Evolutionary conservation across 2,329 filamentous ascomycete species (phyloP).

Genomic region (Blastomyces silverae): DNA sequence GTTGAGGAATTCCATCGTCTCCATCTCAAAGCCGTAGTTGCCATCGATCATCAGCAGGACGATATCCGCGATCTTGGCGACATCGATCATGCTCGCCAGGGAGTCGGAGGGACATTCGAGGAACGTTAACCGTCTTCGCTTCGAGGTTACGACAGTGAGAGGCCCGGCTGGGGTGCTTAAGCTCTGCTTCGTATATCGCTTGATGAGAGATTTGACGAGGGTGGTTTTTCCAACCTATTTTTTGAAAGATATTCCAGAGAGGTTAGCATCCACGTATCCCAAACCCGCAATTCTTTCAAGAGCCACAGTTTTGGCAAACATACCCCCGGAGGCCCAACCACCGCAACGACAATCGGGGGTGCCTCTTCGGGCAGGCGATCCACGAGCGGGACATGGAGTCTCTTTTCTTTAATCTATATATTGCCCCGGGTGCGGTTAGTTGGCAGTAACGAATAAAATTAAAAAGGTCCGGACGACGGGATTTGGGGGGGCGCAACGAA

Average conservation of each 20-base stretch:
- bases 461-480: background rate
- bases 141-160: constrained; percentile 92
- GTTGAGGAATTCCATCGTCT: constrained; percentile 99
- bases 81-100: constrained; percentile 91
- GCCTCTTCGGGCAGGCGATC: constrained; percentile 94
- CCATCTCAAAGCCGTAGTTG: constrained; percentile 99
- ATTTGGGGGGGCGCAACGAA: constrained; percentile 27
- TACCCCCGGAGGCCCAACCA: constrained; percentile 90
- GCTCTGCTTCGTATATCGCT: constrained; percentile 92
- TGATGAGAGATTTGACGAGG: constrained; percentile 85
- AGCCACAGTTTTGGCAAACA: constrained; percentile 21
- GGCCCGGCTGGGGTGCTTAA: constrained; percentile 84
- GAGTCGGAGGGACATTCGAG: constrained; percentile 93
- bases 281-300: constrained; percentile 4
- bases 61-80: constrained; percentile 95
- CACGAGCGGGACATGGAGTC: constrained; percentile 91
- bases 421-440: constrained; percentile 15
- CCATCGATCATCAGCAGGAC: constrained; percentile 97
- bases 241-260: constrained; percentile 3
- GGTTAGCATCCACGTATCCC: background rate
- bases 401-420: constrained; percentile 84
- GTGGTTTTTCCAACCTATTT: constrained; percentile 74
- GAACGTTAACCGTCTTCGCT: constrained; percentile 89
- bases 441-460: background rate
- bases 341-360: constrained; percentile 83